Base-by-base conservation (phyloP, 2,329 filamentous ascomycete species). In the Graphilbum sp. region DNA sequence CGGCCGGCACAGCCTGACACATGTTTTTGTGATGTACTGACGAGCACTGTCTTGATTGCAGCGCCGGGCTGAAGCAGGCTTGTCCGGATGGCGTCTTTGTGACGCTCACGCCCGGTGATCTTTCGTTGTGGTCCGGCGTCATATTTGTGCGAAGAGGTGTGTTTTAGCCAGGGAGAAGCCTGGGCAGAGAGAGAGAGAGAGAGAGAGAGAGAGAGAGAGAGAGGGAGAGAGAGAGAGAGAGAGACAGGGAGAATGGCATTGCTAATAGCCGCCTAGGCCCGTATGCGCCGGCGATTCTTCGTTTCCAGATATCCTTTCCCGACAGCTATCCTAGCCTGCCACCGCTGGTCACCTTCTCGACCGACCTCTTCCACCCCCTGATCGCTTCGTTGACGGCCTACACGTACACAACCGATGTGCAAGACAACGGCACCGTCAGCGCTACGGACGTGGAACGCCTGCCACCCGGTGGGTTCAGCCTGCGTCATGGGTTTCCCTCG, bases 371-470 rank as follows among this genome's bases (percentile, higher is more conserved):
- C 56, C 88, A 98, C 55, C 88, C 88, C 16, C 67, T 98, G 32
- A 78, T 96, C 47, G 86, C 87, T 8, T 87, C 90, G 29, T 67
- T 92, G 44, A 94, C 86, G n/a, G 94, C 85, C 4, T 92, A 94
- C 59, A 90, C 84, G 53, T 92, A 93, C 62, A 81, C 84, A 32
- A 86, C 83, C 44, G 78, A 80, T 41, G 74, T 80, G 27, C 73
- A 81, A 43, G 77, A 76, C 43, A 70, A 72, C 40, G 83, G 82
- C 35, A 84, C 83, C 0, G 79, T 87, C 44, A 88, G 82, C 54
- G 83, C 85, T 9, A 79, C 76, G 2, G 85, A 94, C 49, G 77
- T 84, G 25, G 83, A 92, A 53, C 67, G 82, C 13, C 62, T 95
- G 37, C 82, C 86, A 0, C 87, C 88, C 0, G 90, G 88, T 2